Evolutionary conservation across 148 eudicot genomes (phyloP).

Genomic region (Spergularia bocconei): DNA sequence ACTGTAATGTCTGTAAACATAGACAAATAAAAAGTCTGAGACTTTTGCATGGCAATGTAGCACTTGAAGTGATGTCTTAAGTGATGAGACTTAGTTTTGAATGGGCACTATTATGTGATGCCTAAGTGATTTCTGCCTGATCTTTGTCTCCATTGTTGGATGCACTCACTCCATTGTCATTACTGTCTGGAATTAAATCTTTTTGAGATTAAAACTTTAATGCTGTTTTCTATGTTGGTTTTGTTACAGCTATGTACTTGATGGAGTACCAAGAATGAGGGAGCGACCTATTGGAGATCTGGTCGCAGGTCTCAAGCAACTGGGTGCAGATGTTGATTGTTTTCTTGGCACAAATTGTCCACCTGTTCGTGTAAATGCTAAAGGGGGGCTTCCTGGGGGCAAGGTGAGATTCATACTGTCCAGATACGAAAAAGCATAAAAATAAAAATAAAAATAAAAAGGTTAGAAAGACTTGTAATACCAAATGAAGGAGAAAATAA

Average conservation of each 20-base stretch:
- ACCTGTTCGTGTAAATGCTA: constrained; percentile 82
- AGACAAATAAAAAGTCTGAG: too few species aligned
- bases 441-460: too few species aligned
- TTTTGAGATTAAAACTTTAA: background rate
- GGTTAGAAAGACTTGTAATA: too few species aligned
- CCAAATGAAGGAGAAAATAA: too few species aligned
- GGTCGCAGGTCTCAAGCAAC: constrained; percentile 90
- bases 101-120: background rate
- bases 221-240: background rate
- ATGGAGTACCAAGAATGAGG: constrained; percentile 98
- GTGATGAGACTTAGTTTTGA: background rate
- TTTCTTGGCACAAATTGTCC: constrained; percentile 90
- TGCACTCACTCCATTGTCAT: background rate
- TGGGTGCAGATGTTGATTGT: constrained; percentile 95
- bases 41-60: too few species aligned
- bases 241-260: constrained; percentile 70
- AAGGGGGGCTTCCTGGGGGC: constrained; percentile 98
- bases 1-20: too few species aligned
- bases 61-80: too few species aligned
- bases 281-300: constrained; percentile 98
- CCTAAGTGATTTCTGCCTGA: background rate
- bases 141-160: background rate
- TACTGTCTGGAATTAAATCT: background rate
- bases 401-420: constrained; percentile 41
- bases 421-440: too few species aligned